Percentiles rank a stretch among this genome's conserved stretches.
Evolutionary conservation across 306 rosid genomes (phyloP).

Genomic region (Potentilla sterilis): DNA sequence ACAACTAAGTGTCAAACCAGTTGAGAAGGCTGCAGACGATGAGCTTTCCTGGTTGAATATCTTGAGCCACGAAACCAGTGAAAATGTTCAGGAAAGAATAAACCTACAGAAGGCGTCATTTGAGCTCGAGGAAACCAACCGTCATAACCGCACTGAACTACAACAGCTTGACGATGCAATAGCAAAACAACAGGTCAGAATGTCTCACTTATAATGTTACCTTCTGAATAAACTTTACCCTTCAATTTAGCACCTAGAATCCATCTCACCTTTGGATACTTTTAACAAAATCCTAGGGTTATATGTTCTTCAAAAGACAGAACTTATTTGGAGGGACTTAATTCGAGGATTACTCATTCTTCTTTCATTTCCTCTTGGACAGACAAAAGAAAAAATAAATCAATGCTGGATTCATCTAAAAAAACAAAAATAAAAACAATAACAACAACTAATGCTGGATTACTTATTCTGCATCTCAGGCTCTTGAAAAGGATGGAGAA

Average conservation of each 20-base stretch:
- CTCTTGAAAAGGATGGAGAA: slow-evolving; percentile 43
- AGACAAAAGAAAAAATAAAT: background rate
- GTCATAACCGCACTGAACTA: slow-evolving; percentile 50
- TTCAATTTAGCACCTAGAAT: background rate
- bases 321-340: background rate
- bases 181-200: slow-evolving; percentile 49
- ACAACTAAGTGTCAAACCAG: slow-evolving; percentile 43
- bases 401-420: background rate
- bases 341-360: background rate
- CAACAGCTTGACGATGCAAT: slow-evolving; percentile 63
- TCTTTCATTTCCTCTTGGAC: background rate
- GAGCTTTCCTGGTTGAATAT: slow-evolving; percentile 53
- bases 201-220: background rate
- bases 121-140: slow-evolving; percentile 64
- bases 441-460: background rate
- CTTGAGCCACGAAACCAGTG: slow-evolving; percentile 59
- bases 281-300: background rate
- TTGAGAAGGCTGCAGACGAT: slow-evolving; percentile 53
- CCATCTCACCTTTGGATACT: background rate
- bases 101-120: slow-evolving; percentile 58
- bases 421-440: background rate
- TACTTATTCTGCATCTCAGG: slow-evolving; percentile 28
- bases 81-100: slow-evolving; percentile 67
- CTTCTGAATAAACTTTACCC: background rate
- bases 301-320: background rate